Evolutionary conservation across 2,329 filamentous ascomycete species (phyloP).

Genomic region (Erysiphe pulchra): DNA sequence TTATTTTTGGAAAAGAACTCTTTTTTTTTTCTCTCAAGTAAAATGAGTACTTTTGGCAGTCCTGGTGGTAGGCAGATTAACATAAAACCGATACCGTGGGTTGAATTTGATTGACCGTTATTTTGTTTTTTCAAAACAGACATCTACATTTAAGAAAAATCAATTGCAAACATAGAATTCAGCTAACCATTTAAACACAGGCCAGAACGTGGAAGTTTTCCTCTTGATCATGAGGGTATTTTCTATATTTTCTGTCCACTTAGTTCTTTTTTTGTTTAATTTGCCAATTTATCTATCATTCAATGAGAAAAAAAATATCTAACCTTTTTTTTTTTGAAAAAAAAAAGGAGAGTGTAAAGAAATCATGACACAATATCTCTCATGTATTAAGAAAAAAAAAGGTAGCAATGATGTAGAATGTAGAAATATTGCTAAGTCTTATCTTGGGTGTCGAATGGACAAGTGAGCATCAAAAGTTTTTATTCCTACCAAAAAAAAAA

Average conservation of each 20-base stretch:
- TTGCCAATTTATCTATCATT: no score
- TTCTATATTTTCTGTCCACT: slow-evolving; percentile 7
- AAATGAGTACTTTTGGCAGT: slow-evolving; percentile 38
- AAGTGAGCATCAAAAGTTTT: slow-evolving; percentile 28
- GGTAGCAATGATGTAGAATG: slow-evolving; percentile 76
- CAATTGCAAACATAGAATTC: neutral
- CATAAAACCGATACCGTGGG: slow-evolving; percentile 45
- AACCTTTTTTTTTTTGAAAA: no score
- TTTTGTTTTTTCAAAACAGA: no score
- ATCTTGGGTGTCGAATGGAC: slow-evolving; percentile 84
- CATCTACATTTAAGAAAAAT: neutral
- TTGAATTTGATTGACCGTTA: slow-evolving; percentile 4
- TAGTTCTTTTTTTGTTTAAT: no score
- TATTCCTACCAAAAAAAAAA: neutral
- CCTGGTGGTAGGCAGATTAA: slow-evolving; percentile 39
- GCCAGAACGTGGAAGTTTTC: slow-evolving; percentile 80
- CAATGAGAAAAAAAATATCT: no score
- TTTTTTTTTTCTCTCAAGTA: neutral
- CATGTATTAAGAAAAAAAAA: slow-evolving; percentile 60
- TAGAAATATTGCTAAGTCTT: slow-evolving; percentile 62
- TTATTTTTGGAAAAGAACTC: no score
- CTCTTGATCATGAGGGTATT: slow-evolving; percentile 74
- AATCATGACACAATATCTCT: slow-evolving; percentile 63
- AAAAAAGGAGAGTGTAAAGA: slow-evolving; percentile 66
- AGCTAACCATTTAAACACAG: slow-evolving; percentile 18